Evolutionary conservation across 805 yeast genomes (phyloP).

Genomic region (Pichia exigua): DNA sequence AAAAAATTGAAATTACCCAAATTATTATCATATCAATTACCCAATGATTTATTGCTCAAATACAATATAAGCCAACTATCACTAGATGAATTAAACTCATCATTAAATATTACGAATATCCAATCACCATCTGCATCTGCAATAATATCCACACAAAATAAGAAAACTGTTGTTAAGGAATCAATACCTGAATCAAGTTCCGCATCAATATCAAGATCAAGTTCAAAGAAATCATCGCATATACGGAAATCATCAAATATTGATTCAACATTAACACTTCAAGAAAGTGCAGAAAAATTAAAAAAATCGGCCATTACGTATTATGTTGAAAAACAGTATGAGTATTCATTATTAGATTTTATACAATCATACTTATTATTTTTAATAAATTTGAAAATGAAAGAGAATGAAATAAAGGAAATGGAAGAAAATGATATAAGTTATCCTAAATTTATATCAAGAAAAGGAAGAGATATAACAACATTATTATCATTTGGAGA

Average conservation of each 20-base stretch:
- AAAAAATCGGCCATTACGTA: slow-evolving; percentile 8
- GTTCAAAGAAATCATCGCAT: not conserved
- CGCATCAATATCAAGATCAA: not conserved
- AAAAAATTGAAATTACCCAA: slow-evolving; percentile 13
- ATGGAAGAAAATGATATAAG: slow-evolving; percentile 10
- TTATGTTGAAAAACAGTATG: slow-evolving; percentile 8
- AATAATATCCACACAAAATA: not conserved
- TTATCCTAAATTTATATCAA: slow-evolving; percentile 12
- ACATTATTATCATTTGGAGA: slow-evolving; percentile 2
- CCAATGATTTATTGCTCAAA: slow-evolving; percentile 10
- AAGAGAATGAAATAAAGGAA: slow-evolving; percentile 11
- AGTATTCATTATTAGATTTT: slow-evolving; percentile 16
- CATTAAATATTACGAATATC: not conserved
- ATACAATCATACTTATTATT: slow-evolving; percentile 21
- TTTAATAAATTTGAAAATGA: slow-evolving; percentile 18
- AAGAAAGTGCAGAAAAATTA: slow-evolving; percentile 15
- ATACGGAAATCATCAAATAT: no score
- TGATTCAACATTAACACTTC: slow-evolving; percentile 8
- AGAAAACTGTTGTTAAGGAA: not conserved
- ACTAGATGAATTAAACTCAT: slow-evolving; percentile 12
- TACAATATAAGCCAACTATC: slow-evolving; percentile 14
- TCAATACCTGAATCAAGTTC: not conserved
- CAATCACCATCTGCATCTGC: not conserved
- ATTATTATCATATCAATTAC: slow-evolving; percentile 16
- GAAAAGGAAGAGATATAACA: slow-evolving; percentile 7